Base-by-base conservation (phyloP, 2,329 filamentous ascomycete genomes). In the Trichoderma lentiforme region DNA sequence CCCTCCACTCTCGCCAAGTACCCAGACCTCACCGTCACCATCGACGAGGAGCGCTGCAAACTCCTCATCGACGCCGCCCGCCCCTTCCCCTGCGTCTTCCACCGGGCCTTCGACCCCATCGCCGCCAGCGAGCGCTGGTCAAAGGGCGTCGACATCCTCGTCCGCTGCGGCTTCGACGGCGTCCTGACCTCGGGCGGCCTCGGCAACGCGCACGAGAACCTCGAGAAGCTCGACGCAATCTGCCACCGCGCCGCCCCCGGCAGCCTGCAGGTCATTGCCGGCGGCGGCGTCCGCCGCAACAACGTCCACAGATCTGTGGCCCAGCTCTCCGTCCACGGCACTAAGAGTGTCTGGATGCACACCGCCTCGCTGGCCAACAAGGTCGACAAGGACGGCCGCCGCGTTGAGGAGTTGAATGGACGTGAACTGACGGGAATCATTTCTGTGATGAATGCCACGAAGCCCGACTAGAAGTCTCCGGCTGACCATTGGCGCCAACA, bases 21-120 rank as follows among this genome's bases (percentile, higher is more conserved):
- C 18, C 61, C 71, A 4, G 68, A 71, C 8, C 34, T 61, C 14
- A 57, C 67, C 30, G 43, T 81, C 39, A 73, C 61, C 18, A 73
- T 88, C n/a, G 84, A 89, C 74, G 73, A 75, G 7, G 74, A 77
- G n/a, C 75, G 80, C 58, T 86, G 84, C 75, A 67, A 39, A 3
- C 73, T 74, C 66, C 82, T 90, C 4, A 79, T 87, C 1, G 53
- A 75, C 3, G 77, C 81, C 15, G 84, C 86, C 0, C 75, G 73
- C 7, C 85, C 84, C 2, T 82, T 83, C 36, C 78, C 77, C 18
- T 85, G 84, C 73, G 83, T 87, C n/a, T 86, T 89, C 73, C 87
- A 89, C 77, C 84, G 88, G 18, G 88, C 88, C 2, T 88, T 88
- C 72, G 88, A 90, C 75, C 80, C 82, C 21, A 79, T 88, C 12